Conservation (phyloP, 371 early-diverging fungal species). For the Gilbertella persicaria region DNA sequence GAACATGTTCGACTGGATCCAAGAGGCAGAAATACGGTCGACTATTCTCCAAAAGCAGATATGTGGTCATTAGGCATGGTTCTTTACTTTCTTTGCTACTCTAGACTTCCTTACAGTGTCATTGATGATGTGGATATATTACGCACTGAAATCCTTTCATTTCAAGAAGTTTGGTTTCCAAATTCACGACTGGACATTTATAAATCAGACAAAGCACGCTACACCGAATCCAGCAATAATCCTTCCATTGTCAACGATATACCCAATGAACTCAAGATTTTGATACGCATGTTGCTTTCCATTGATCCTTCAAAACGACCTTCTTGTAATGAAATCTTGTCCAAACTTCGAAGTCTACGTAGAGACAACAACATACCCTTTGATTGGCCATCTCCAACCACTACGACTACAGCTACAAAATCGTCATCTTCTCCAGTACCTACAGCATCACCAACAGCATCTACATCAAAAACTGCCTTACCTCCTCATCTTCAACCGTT, state of each 20-base stretch:
- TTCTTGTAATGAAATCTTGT: conserved; percentile 63
- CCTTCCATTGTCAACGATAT: conserved; percentile 38
- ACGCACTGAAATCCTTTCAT: conserved; percentile 74
- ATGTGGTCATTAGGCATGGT: conserved; percentile 96
- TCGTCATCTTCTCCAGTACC: not conserved
- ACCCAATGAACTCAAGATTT: conserved; percentile 57
- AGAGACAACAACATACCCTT: not conserved
- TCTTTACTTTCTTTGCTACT: conserved; percentile 87
- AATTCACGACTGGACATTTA: conserved; percentile 34
- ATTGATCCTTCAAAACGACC: conserved; percentile 65
- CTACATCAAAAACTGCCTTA: not conserved
- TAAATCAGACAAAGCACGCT: conserved; percentile 6
- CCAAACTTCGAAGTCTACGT: conserved; percentile 25
- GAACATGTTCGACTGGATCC: conserved; percentile 61
- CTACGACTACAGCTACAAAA: not conserved
- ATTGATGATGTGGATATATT: conserved; percentile 89
- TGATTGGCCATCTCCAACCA: not conserved
- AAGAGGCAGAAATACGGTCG: conserved; percentile 64
- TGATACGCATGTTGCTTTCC: conserved; percentile 62
- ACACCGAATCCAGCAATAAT: conserved; percentile 14
- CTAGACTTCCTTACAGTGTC: conserved; percentile 79
- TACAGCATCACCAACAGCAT: not conserved
- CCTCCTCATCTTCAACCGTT: no score
- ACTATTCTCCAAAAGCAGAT: conserved; percentile 86
- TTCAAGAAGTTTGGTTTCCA: conserved; percentile 48